Percentiles rank a stretch among this genome's conserved stretches.
phyloP scores from a whole-genome alignment of 805 yeast genomes.

The Saccharomycodes ludwigii region DNA sequence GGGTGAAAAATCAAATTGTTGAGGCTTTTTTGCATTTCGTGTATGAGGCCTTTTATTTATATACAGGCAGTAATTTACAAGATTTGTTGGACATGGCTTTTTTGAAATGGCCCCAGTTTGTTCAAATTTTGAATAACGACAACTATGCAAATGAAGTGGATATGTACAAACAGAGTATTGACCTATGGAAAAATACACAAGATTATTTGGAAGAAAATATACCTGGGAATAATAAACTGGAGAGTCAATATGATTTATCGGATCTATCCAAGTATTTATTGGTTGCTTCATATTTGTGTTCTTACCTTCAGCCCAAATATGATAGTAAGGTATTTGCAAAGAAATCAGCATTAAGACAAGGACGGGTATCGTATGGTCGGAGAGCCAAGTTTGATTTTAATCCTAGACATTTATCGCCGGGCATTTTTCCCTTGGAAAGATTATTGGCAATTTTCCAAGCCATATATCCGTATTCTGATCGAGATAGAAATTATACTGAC shows the following conservation, averaged over 20 bases:
- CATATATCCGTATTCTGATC: conserved; percentile 36
- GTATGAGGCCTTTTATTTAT: conserved; percentile 20
- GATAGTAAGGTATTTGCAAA: conserved; percentile 64
- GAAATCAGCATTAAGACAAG: conserved; percentile 30
- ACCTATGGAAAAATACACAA: conserved; percentile 21
- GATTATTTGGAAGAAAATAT: conserved; percentile 18
- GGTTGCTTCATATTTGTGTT: conserved; percentile 74
- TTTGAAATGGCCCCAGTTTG: conserved; percentile 19
- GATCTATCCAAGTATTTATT: conserved; percentile 55
- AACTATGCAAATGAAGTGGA: conserved; percentile 16
- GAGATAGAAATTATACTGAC: conserved; percentile 22
- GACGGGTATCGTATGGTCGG: conserved; percentile 28
- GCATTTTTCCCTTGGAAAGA: conserved; percentile 66
- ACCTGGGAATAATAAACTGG: conserved; percentile 5
- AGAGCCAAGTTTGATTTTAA: conserved; percentile 38
- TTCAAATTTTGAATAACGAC: conserved; percentile 9
- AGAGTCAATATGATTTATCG: conserved; percentile 37
- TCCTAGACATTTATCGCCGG: conserved; percentile 55
- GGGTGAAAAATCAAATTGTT: conserved; percentile 6
- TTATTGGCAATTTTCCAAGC: conserved; percentile 69
- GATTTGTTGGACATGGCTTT: conserved; percentile 19
- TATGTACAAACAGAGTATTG: conserved; percentile 21
- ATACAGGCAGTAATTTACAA: conserved; percentile 20
- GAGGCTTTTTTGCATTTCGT: conserved; percentile 16
- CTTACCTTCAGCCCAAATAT: conserved; percentile 55